Conservation (phyloP, 1,284 basidiomycete species). For the Neonothopanus nambi region DNA sequence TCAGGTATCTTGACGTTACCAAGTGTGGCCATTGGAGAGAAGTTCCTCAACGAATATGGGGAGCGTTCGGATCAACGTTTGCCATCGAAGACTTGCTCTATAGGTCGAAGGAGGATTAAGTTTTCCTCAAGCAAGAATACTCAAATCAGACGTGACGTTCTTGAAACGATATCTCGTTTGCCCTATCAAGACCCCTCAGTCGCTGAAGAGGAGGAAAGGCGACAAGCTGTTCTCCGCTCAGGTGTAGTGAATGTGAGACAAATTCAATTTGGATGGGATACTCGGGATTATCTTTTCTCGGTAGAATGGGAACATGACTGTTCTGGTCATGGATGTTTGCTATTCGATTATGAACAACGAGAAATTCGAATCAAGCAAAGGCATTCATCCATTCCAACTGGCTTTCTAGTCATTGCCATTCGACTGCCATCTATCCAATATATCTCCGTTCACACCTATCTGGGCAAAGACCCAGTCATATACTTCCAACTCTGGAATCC, state of each 20-base stretch:
- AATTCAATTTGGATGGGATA: conserved; percentile 58
- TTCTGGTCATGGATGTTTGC: background rate
- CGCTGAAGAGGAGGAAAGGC: conserved; percentile 32
- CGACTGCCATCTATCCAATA: too few species aligned
- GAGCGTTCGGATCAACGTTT: background rate
- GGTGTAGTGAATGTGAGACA: conserved; percentile 32
- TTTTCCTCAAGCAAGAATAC: background rate
- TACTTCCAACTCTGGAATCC: conserved; percentile 42
- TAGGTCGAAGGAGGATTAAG: too few species aligned
- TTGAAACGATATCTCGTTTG: conserved; percentile 3
- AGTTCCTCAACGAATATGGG: conserved; percentile 50
- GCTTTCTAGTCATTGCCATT: conserved; percentile 29
- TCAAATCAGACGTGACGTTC: background rate
- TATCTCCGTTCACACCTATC: conserved; percentile 30
- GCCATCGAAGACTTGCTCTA: too few species aligned
- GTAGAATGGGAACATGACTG: conserved; percentile 50
- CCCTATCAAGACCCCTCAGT: conserved; percentile 35
- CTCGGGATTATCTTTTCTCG: conserved; percentile 54
- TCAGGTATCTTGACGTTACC: conserved; percentile 44
- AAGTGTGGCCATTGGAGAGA: conserved; percentile 32
- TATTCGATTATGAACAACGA: conserved; percentile 5
- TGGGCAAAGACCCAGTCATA: conserved; percentile 35
- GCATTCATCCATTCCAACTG: conserved; percentile 41
- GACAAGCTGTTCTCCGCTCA: conserved; percentile 28
- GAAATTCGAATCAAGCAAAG: conserved; percentile 14